A percentile compares a stretch with the other conserved stretches of the same genome.
phyloP scores from a whole-genome alignment of 768 basidiomycete species.

The Lactarius psammicola region DNA sequence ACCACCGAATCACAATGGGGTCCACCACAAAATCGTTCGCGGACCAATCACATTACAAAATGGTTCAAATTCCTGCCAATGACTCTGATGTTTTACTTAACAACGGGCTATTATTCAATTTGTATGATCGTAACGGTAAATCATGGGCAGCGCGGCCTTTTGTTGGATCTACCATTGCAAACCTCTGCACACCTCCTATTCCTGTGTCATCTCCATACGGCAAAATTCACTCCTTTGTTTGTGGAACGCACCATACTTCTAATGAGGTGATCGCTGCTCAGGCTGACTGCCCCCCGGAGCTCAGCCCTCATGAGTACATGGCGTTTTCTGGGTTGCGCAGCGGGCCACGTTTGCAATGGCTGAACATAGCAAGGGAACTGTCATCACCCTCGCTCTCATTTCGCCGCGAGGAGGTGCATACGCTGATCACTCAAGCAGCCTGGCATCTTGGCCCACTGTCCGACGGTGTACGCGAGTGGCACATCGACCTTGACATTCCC shows the following conservation, averaged over 20 bases:
- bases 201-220: neutral
- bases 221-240: neutral
- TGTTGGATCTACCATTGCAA: no score
- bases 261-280: slow-evolving; percentile 46
- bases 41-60: neutral
- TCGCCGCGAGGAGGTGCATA: slow-evolving; percentile 39
- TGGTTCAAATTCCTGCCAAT: neutral
- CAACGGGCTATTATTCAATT: neutral
- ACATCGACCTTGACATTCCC: slow-evolving; percentile 36
- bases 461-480: slow-evolving; percentile 37
- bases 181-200: neutral
- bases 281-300: slow-evolving; percentile 38
- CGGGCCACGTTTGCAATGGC: slow-evolving; percentile 45
- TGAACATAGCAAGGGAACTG: slow-evolving; percentile 35
- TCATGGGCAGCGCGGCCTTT: neutral
- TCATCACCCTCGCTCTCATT: slow-evolving; percentile 42
- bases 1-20: slow-evolving; percentile 2
- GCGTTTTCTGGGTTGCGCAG: slow-evolving; percentile 47
- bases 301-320: slow-evolving; percentile 46
- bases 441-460: slow-evolving; percentile 41
- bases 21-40: neutral
- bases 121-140: neutral
- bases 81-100: neutral
- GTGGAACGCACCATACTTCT: slow-evolving; percentile 30
- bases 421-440: slow-evolving; percentile 44